Percentiles rank a stretch among this genome's conserved stretches.
Evolutionary conservation across 306 rosid genomes (phyloP).

Genomic region (Glycyrrhiza uralensis): DNA sequence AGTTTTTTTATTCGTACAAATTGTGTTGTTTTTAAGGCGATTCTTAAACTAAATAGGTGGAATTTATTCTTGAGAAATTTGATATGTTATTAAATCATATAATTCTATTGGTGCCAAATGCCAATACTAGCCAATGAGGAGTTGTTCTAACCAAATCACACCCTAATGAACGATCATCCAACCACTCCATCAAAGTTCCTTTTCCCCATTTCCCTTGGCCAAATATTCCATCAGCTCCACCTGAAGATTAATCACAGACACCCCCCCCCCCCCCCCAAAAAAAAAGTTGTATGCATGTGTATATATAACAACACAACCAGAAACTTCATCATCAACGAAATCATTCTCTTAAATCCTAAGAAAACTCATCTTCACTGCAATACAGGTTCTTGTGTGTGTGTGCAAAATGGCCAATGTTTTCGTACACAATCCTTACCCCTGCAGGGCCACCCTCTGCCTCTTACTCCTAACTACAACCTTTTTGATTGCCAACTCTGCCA

Average conservation of each 20-base stretch:
- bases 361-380: neutral
- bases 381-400: neutral
- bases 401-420: conserved; percentile 33
- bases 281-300: neutral
- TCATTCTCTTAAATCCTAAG: neutral
- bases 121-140: conserved; percentile 19
- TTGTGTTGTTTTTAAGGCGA: neutral
- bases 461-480: conserved; percentile 31
- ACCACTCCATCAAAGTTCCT: conserved; percentile 50
- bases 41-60: neutral
- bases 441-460: conserved; percentile 17
- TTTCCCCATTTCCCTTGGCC: neutral
- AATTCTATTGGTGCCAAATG: neutral
- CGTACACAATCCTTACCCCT: neutral
- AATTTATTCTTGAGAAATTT: neutral
- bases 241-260: neutral
- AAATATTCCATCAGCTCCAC: conserved; percentile 53
- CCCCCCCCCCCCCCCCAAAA: neutral
- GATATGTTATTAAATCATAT: neutral
- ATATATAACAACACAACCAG: conserved; percentile 6
- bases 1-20: neutral
- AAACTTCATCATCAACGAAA: conserved; percentile 6
- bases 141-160: conserved; percentile 52
- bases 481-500: conserved; percentile 37
- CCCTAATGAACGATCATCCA: conserved; percentile 20